Conservation (phyloP, 192 early-diverging fungal genomes). For the Gamsiella multidivaricata region DNA sequence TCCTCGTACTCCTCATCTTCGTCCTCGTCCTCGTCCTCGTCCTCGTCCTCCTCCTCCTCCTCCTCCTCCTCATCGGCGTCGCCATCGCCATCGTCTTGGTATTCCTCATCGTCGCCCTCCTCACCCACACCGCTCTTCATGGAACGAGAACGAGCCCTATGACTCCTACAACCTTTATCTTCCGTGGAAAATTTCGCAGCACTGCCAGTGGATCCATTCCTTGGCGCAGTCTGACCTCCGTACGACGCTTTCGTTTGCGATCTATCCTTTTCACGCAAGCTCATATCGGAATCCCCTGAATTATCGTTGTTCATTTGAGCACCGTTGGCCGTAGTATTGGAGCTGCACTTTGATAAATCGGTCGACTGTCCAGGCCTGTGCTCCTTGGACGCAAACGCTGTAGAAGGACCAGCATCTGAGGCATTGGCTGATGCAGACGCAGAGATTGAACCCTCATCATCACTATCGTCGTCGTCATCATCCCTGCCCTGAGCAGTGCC, state of each 20-base stretch:
- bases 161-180: neutral
- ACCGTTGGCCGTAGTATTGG: too few relatives aligned
- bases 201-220: neutral
- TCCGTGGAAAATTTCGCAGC: neutral
- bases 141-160: neutral
- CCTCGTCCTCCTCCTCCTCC: neutral
- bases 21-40: conserved; percentile 6
- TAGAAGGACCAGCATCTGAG: neutral
- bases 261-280: too few relatives aligned
- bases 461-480: conserved; percentile 4
- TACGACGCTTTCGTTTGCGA: too few relatives aligned
- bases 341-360: too few relatives aligned
- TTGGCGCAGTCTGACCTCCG: neutral
- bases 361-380: too few relatives aligned
- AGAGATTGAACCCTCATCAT: neutral
- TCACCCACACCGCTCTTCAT: neutral
- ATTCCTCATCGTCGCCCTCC: neutral
- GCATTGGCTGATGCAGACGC: neutral
- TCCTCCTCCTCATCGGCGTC: conserved; percentile 23
- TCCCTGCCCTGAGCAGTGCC: neutral
- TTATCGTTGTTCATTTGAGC: too few relatives aligned
- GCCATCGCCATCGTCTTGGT: neutral
- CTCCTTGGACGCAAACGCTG: neutral
- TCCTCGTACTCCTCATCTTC: neutral
- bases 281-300: too few relatives aligned